phyloP scores from a whole-genome alignment of 2,329 filamentous ascomycete genomes.

The Aspergillus neoniger region DNA sequence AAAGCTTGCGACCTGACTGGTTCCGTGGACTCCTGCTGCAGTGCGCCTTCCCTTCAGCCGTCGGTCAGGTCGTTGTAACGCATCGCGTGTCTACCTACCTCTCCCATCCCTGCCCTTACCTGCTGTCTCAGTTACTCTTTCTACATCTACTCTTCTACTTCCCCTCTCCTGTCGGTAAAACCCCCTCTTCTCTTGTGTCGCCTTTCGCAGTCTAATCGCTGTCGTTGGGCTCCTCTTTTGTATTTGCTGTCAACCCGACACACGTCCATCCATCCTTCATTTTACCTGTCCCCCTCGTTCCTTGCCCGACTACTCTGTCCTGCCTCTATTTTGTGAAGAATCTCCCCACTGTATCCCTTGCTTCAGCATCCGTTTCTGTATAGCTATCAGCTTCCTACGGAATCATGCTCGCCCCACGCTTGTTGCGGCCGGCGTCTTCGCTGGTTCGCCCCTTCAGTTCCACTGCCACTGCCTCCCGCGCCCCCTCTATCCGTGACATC shows the following conservation, averaged over 20 bases:
- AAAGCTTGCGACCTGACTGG: conserved; percentile 20
- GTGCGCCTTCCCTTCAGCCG: conserved; percentile 21
- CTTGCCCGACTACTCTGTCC: not conserved
- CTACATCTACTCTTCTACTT: conserved; percentile 1
- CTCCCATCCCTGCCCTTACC: conserved; percentile 16
- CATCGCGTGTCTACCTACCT: conserved; percentile 16
- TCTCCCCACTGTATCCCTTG: not conserved
- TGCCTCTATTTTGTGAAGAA: not conserved
- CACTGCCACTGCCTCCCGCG: conserved; percentile 52
- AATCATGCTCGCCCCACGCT: conserved; percentile 48
- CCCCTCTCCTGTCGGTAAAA: conserved; percentile 13
- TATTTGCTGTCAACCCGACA: not conserved
- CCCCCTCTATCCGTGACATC: conserved; percentile 86
- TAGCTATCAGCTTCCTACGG: not conserved
- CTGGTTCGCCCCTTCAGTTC: conserved; percentile 61
- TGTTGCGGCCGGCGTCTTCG: conserved; percentile 53
- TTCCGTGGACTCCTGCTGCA: conserved; percentile 18
- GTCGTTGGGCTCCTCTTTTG: not conserved
- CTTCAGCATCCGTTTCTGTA: not conserved
- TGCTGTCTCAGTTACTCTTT: conserved; percentile 10
- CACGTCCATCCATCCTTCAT: not conserved
- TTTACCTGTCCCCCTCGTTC: not conserved
- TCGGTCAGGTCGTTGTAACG: conserved; percentile 14
- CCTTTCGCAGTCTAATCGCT: conserved; percentile 11
- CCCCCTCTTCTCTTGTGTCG: conserved; percentile 14